A percentile compares a stretch with the other conserved stretches of the same genome.
phyloP scores from a whole-genome alignment of 139 green algal species.

The Coccomyxa sp. region DNA sequence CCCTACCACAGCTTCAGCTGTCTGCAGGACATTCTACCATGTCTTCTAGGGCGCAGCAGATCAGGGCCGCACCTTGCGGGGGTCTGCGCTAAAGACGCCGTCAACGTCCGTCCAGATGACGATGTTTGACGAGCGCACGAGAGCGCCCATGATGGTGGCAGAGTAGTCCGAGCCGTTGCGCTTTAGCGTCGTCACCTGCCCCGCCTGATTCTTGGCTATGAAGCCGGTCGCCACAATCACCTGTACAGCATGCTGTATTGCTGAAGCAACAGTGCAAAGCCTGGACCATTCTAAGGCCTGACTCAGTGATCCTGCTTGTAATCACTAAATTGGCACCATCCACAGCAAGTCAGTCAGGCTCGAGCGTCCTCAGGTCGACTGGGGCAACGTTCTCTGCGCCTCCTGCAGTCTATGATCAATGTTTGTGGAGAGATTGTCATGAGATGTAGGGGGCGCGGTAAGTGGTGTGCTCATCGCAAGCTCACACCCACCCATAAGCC shows the following conservation, averaged over 20 bases:
- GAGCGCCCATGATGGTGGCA: constrained; percentile 89
- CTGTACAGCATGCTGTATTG: not conserved
- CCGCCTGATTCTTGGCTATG: constrained; percentile 73
- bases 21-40: not conserved
- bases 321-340: too few species aligned
- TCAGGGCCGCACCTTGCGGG: constrained; percentile 67
- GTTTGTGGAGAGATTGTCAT: not conserved
- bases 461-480: not conserved
- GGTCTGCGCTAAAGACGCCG: constrained; percentile 93
- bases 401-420: not conserved
- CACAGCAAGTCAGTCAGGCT: not conserved
- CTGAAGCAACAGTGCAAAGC: not conserved
- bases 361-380: too few species aligned
- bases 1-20: too few species aligned
- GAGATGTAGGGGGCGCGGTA: not conserved
- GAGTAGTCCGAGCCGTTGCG: constrained; percentile 93
- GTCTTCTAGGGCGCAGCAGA: not conserved
- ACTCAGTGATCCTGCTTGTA: too few species aligned
- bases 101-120: constrained; percentile 99
- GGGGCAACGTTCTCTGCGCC: too few species aligned
- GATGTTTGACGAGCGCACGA: constrained; percentile 74
- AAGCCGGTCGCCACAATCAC: constrained; percentile 91
- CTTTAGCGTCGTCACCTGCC: constrained; percentile 71
- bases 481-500: not conserved
- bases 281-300: too few species aligned